A percentile compares a stretch with the other conserved stretches of the same genome.
Evolutionary conservation across 2,329 filamentous ascomycete genomes (phyloP).

Genomic region (Penicillium sp.): DNA sequence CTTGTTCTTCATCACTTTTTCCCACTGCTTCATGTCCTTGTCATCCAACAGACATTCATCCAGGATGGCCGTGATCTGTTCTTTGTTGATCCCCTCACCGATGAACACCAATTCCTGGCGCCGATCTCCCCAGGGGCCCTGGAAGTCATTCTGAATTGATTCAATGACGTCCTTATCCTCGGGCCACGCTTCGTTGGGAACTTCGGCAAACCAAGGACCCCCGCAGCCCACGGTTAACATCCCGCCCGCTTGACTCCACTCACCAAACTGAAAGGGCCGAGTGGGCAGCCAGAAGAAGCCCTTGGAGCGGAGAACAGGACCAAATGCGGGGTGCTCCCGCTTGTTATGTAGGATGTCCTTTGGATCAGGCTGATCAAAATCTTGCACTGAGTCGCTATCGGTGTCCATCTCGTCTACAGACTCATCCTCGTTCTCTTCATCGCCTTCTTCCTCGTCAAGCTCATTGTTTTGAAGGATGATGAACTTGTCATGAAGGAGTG

Average conservation of each 20-base stretch:
- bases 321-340: constrained; percentile 34
- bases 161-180: constrained; percentile 46
- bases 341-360: constrained; percentile 38
- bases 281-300: constrained; percentile 45
- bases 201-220: constrained; percentile 54
- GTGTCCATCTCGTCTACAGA: constrained; percentile 27
- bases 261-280: constrained; percentile 39
- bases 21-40: constrained; percentile 53
- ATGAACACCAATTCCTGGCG: constrained; percentile 71
- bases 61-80: constrained; percentile 49
- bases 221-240: constrained; percentile 43
- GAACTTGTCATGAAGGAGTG: constrained; percentile 44
- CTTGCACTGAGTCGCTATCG: constrained; percentile 24
- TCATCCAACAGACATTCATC: constrained; percentile 60
- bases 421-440: constrained; percentile 23
- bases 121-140: constrained; percentile 59
- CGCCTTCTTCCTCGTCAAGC: constrained; percentile 28
- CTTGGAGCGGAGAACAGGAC: constrained; percentile 41
- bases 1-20: constrained; percentile 48
- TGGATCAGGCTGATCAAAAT: constrained; percentile 33
- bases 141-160: constrained; percentile 49
- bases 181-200: constrained; percentile 50
- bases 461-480: constrained; percentile 40
- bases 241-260: constrained; percentile 45
- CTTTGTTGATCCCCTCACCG: constrained; percentile 57